phyloP scores from a whole-genome alignment of 1,139 yeast genomes.

The Barnettozyma hawaiiensis region DNA sequence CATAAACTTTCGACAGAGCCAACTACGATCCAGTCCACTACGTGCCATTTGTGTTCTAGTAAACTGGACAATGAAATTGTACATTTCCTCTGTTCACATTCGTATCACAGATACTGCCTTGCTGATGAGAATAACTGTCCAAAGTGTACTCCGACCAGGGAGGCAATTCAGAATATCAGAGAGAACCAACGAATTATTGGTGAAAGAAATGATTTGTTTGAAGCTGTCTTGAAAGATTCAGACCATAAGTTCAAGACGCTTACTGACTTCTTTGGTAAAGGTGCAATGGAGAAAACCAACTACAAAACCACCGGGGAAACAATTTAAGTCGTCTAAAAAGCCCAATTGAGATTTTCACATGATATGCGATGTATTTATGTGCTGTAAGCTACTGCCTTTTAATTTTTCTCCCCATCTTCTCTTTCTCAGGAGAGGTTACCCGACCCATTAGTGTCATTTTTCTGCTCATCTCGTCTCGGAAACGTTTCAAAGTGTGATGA shows the following conservation, averaged over 20 bases:
- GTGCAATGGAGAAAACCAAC: constrained; percentile 56
- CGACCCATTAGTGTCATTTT: not conserved
- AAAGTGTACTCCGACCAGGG: constrained; percentile 61
- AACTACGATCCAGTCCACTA: constrained; percentile 58
- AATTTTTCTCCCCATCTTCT: no score
- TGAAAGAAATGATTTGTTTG: constrained; percentile 59
- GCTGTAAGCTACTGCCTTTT: no score
- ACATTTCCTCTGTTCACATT: constrained; percentile 83
- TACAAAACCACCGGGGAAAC: constrained; percentile 11
- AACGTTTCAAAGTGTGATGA: not conserved
- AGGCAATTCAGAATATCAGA: constrained; percentile 55
- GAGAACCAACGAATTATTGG: constrained; percentile 57
- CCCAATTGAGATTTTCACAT: no score
- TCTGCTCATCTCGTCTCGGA: not conserved
- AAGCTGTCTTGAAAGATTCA: constrained; percentile 50
- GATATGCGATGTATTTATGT: no score
- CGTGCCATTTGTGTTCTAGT: constrained; percentile 66
- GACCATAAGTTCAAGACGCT: constrained; percentile 61
- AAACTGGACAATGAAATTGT: constrained; percentile 73
- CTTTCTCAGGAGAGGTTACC: no score
- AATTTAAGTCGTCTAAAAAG: no score
- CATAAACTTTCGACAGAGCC: constrained; percentile 44
- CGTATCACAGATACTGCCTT: constrained; percentile 81
- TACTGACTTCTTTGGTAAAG: constrained; percentile 80
- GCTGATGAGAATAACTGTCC: constrained; percentile 60